A percentile compares a stretch with the other conserved stretches of the same genome.
phyloP scores from a whole-genome alignment of 2,329 filamentous ascomycete species.

The Cladosporium cucumerinum region DNA sequence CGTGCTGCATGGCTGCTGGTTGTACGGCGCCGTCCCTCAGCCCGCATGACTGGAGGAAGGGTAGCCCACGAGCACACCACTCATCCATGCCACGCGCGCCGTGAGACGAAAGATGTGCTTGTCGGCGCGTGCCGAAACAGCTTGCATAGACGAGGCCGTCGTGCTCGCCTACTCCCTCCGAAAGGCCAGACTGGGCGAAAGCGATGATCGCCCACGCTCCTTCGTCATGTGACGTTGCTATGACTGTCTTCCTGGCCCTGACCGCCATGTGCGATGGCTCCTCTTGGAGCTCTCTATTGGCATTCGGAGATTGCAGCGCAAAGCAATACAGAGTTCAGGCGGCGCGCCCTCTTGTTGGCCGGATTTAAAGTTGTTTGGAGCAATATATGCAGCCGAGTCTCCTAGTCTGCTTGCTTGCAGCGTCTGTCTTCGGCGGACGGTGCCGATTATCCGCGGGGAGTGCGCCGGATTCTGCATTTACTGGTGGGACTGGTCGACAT shows the following conservation, averaged over 20 bases:
- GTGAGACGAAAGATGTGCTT: constrained; percentile 2
- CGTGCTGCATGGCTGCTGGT: background rate
- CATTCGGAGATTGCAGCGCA: background rate
- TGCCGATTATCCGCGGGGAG: constrained; percentile 5
- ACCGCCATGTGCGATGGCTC: background rate
- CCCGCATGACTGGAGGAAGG: constrained; percentile 3
- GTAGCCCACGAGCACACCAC: background rate
- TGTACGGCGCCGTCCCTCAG: constrained; percentile 1
- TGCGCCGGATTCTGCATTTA: background rate
- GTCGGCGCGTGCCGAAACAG: constrained; percentile 1
- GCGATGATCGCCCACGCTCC: background rate
- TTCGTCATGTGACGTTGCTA: background rate
- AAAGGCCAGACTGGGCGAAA: background rate
- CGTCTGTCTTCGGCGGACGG: background rate
- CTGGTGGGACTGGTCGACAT: background rate
- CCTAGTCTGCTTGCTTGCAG: background rate
- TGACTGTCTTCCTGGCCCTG: background rate
- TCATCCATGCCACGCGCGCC: constrained; percentile 1
- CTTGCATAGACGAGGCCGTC: background rate
- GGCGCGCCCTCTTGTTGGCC: background rate
- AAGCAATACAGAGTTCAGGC: background rate
- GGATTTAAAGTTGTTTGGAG: background rate
- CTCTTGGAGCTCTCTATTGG: background rate
- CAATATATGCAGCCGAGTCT: background rate
- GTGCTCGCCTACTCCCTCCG: background rate